Conservation (phyloP, 805 yeast genomes). For the Sugiyamaella qingdaonensis region DNA sequence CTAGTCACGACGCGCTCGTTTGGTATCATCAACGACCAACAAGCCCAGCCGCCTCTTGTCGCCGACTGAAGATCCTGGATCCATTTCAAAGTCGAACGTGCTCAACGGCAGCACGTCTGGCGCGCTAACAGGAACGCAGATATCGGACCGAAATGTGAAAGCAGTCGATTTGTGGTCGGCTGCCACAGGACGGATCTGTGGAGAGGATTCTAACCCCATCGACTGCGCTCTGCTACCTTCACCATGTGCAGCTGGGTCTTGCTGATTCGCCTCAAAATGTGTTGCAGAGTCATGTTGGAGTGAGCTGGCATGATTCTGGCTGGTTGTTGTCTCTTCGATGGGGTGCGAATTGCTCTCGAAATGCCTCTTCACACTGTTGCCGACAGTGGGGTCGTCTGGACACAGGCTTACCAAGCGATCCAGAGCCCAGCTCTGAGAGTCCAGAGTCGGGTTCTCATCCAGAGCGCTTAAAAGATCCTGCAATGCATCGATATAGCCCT, state of each 20-base stretch:
- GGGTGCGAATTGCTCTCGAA: not conserved
- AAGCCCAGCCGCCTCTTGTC: conserved; percentile 1
- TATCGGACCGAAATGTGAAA: not conserved
- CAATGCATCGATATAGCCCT: conserved; percentile 25
- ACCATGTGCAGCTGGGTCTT: not conserved
- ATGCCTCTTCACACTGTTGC: not conserved
- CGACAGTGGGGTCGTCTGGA: conserved; percentile 5
- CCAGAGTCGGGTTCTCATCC: conserved; percentile 18
- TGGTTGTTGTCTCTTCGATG: not conserved
- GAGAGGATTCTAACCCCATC: too few species aligned
- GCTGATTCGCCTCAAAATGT: not conserved
- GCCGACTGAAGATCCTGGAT: not conserved
- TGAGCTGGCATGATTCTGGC: not conserved
- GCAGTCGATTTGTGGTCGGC: not conserved
- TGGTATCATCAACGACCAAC: not conserved
- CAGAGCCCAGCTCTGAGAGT: conserved; percentile 23
- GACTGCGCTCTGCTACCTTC: too few species aligned
- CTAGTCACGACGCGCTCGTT: not conserved
- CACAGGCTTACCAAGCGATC: conserved; percentile 8
- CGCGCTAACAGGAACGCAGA: not conserved
- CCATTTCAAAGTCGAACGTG: not conserved
- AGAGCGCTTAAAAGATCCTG: conserved; percentile 20
- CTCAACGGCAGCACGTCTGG: not conserved
- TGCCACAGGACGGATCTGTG: too few species aligned
- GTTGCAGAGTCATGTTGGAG: not conserved